phyloP scores from a whole-genome alignment of 768 basidiomycete species.

The Exsudoporus frostii region DNA sequence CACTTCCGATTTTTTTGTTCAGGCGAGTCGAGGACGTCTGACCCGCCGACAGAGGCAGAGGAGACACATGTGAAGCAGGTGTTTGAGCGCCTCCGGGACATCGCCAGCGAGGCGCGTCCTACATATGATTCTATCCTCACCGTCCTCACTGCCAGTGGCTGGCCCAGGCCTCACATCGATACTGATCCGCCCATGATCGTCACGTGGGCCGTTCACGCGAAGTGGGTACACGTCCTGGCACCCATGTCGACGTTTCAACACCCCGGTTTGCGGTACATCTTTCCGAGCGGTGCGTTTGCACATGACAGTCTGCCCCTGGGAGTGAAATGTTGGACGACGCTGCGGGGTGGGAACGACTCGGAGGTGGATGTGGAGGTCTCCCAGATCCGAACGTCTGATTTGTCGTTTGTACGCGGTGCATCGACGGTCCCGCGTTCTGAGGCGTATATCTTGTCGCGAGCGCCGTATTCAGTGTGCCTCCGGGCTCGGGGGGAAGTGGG shows the following conservation, averaged over 20 bases:
- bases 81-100: constrained; percentile 6
- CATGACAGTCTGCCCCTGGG: background rate
- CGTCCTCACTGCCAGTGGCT: background rate
- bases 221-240: constrained; percentile 11
- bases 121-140: constrained; percentile 5
- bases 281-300: background rate
- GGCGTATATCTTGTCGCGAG: constrained; percentile 20
- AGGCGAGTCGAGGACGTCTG: background rate
- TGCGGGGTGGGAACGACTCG: background rate
- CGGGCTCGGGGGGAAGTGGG: background rate
- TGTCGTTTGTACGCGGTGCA: constrained; percentile 9
- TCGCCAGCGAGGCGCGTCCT: constrained; percentile 1
- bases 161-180: background rate
- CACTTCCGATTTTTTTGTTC: constrained; percentile 21
- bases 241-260: constrained; percentile 2
- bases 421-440: constrained; percentile 14
- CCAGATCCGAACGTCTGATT: constrained; percentile 10
- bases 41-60: constrained; percentile 3
- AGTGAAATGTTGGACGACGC: background rate
- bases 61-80: constrained; percentile 15
- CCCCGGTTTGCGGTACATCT: constrained; percentile 1
- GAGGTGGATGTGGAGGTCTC: background rate
- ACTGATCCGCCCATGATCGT: constrained; percentile 13
- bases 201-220: constrained; percentile 2
- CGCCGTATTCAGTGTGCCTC: constrained; percentile 23